Percentiles rank a stretch among this genome's conserved stretches.
Conservation (phyloP, 2,329 filamentous ascomycete species). For the Colletotrichum echinochloae region DNA sequence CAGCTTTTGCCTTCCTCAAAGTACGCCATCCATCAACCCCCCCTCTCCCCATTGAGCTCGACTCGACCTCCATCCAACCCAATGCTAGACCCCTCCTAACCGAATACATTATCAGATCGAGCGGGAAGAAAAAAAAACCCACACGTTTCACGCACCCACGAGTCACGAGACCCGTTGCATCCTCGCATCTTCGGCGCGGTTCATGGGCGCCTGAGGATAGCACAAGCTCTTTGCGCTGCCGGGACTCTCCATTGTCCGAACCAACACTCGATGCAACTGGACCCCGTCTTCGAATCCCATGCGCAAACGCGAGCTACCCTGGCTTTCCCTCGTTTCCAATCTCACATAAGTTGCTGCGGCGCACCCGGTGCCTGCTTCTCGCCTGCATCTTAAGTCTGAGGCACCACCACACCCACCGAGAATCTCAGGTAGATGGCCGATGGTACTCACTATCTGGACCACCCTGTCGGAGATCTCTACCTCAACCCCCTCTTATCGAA, state of each 20-base stretch:
- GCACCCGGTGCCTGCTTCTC: conserved; percentile 23
- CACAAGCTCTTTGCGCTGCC: conserved; percentile 28
- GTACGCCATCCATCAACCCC: conserved; percentile 17
- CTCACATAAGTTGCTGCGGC: conserved; percentile 48
- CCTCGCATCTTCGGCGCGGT: conserved; percentile 25
- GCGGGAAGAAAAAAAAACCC: conserved; percentile 13
- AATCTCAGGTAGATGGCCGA: conserved; percentile 72
- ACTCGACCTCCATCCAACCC: conserved; percentile 15
- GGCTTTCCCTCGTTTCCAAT: conserved; percentile 49
- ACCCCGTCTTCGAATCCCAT: conserved; percentile 48
- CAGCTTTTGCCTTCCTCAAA: conserved; percentile 17
- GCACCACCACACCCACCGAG: conserved; percentile 42
- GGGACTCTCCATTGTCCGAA: conserved; percentile 29
- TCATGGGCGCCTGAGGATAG: conserved; percentile 35
- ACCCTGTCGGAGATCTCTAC: conserved; percentile 69
- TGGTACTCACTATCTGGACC: conserved; percentile 74
- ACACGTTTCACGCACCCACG: conserved; percentile 1
- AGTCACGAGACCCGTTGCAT: conserved; percentile 20
- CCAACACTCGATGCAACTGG: conserved; percentile 40
- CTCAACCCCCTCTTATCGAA: conserved; percentile 52
- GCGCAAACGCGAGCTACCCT: conserved; percentile 54
- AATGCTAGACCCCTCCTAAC: conserved; percentile 24
- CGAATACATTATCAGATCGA: conserved; percentile 25
- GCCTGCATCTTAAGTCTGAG: conserved; percentile 37
- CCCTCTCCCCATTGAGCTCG: conserved; percentile 5